Evolutionary conservation across 345 rosid genomes (phyloP).

Genomic region (Eucalyptus cloeziana): DNA sequence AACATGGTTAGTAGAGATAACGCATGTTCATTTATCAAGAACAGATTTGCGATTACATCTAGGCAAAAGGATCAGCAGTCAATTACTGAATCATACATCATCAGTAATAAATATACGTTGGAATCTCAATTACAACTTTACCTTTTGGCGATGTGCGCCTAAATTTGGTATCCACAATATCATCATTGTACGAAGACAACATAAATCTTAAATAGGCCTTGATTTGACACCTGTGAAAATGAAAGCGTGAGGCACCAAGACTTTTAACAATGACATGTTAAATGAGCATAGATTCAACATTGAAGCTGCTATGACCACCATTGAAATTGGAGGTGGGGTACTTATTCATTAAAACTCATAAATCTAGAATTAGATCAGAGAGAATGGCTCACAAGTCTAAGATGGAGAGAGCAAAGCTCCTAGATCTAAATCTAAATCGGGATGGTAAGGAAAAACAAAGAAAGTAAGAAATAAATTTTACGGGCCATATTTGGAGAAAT

Average conservation of each 20-base stretch:
- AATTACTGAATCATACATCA: not conserved
- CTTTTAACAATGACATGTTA: too few relatives aligned
- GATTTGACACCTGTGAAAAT: too few relatives aligned
- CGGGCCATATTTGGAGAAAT: accelerated
- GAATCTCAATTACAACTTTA: not conserved
- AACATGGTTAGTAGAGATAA: too few relatives aligned
- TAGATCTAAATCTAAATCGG: accelerated
- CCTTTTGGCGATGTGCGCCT: accelerated
- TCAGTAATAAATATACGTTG: accelerated
- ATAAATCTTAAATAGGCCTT: too few relatives aligned
- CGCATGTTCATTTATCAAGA: not conserved
- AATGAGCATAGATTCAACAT: not conserved
- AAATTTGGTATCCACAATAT: not conserved
- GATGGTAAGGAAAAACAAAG: not conserved
- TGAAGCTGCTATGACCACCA: not conserved
- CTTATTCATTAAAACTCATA: too few relatives aligned
- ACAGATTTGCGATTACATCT: too few relatives aligned
- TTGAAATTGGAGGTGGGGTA: accelerated
- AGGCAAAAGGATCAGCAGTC: too few relatives aligned
- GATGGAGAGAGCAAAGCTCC: not conserved
- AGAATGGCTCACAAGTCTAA: not conserved
- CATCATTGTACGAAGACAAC: not conserved
- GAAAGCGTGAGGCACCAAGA: too few relatives aligned
- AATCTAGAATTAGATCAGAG: not conserved
- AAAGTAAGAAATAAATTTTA: not conserved